phyloP scores from a whole-genome alignment of 2,329 filamentous ascomycete species.

The Aspergillus quadrilineatus region DNA sequence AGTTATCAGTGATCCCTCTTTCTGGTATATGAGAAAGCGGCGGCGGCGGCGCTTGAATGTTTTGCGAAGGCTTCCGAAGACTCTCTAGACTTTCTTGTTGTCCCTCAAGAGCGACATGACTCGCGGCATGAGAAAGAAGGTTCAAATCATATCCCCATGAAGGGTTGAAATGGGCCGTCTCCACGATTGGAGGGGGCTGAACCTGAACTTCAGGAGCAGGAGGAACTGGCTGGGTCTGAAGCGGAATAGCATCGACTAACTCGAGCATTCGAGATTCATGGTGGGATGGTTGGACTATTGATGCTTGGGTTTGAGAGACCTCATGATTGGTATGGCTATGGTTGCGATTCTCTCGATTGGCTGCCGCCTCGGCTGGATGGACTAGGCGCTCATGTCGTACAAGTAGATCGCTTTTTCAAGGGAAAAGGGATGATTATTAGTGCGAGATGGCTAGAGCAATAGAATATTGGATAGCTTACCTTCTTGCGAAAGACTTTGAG shows the following conservation, averaged over 20 bases:
- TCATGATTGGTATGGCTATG: slow-evolving; percentile 34
- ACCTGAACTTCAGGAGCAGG: slow-evolving; percentile 38
- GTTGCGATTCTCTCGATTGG: slow-evolving; percentile 39
- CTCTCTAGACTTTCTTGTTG: slow-evolving; percentile 44
- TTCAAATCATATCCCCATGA: slow-evolving; percentile 53
- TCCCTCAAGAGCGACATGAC: slow-evolving; percentile 49
- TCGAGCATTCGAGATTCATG: slow-evolving; percentile 48
- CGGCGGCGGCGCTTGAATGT: slow-evolving; percentile 29
- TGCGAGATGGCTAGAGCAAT: slow-evolving; percentile 16
- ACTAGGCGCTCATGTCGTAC: slow-evolving; percentile 52
- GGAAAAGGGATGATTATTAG: slow-evolving; percentile 24
- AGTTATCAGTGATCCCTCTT: slow-evolving; percentile 42
- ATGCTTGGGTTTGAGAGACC: slow-evolving; percentile 34
- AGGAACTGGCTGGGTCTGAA: slow-evolving; percentile 37
- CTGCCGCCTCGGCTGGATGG: slow-evolving; percentile 45
- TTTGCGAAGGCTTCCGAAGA: slow-evolving; percentile 36
- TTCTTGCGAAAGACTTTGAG: slow-evolving; percentile 50
- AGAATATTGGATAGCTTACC: slow-evolving; percentile 28
- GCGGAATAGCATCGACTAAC: slow-evolving; percentile 45
- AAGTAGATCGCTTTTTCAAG: slow-evolving; percentile 43
- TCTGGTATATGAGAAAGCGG: slow-evolving; percentile 32
- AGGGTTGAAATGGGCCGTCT: slow-evolving; percentile 48
- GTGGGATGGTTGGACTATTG: slow-evolving; percentile 38
- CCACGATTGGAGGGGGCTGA: slow-evolving; percentile 41
- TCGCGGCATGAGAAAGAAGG: slow-evolving; percentile 49